These are phyloP conservation scores for Cytospora piceae DNA, from an alignment of 2,329 filamentous ascomycete species.

Conservation along the genomic window DNA sequence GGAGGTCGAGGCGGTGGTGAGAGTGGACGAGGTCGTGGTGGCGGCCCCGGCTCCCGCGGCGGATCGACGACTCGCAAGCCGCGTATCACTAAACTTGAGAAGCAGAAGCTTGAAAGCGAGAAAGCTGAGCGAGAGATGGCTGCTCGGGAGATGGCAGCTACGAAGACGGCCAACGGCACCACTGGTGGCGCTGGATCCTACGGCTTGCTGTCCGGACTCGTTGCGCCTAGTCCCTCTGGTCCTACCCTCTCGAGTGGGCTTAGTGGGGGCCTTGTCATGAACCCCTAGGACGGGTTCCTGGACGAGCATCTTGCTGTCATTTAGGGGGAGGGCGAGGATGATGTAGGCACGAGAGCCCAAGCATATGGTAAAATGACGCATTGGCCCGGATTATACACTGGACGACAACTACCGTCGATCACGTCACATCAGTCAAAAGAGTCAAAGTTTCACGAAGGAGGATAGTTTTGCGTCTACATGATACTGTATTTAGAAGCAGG, in stretches of 20 bases:
- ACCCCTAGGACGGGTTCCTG: slow-evolving; percentile 20
- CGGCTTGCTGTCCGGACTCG: slow-evolving; percentile 18
- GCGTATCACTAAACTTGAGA: slow-evolving; percentile 83
- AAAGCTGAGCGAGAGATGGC: slow-evolving; percentile 72
- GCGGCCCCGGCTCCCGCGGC: slow-evolving; percentile 72
- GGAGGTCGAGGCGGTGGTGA: slow-evolving; percentile 47
- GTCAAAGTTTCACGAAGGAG: neutral
- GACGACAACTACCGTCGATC: neutral
- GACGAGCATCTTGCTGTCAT: neutral
- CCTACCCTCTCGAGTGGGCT: slow-evolving; percentile 25
- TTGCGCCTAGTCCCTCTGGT: slow-evolving; percentile 16
- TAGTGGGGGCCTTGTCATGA: slow-evolving; percentile 22
- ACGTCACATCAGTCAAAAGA: neutral
- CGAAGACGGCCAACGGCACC: slow-evolving; percentile 44
- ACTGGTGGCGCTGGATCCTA: slow-evolving; percentile 25
- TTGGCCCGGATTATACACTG: neutral
- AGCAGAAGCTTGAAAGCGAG: slow-evolving; percentile 78
- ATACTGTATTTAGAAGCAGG: slow-evolving; percentile 1
- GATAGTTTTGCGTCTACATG: neutral
- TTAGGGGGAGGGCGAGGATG: neutral
- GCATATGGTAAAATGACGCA: neutral
- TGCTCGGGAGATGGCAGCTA: slow-evolving; percentile 42
- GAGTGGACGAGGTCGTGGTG: slow-evolving; percentile 49
- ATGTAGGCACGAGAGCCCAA: neutral
- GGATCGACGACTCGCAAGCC: slow-evolving; percentile 78